Percentiles rank a stretch among this genome's conserved stretches.
Evolutionary conservation across 306 rosid genomes (phyloP).

Genomic region (Chamaecrista fasciculata): DNA sequence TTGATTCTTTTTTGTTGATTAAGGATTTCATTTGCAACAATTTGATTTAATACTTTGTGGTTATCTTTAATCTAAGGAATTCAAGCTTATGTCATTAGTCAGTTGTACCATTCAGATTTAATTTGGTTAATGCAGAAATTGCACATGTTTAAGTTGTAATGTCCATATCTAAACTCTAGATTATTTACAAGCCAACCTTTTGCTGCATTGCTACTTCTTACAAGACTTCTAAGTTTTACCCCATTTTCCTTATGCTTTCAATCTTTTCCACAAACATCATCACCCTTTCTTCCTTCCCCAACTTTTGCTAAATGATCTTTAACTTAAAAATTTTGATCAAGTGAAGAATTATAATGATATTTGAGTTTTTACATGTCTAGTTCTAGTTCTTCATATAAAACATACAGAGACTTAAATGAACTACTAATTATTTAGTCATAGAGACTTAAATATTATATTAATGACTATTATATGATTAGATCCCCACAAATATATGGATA

Average conservation of each 20-base stretch:
- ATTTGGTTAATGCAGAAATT: slow-evolving; percentile 26
- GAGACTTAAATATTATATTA: too few relatives aligned
- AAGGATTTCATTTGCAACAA: too few relatives aligned
- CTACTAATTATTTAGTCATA: too few relatives aligned
- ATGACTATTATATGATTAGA: too few relatives aligned
- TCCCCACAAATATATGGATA: too few relatives aligned
- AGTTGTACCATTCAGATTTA: slow-evolving; percentile 18
- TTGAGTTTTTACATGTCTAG: too few relatives aligned
- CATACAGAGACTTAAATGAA: too few relatives aligned
- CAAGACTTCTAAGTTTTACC: background rate
- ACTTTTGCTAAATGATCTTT: too few relatives aligned
- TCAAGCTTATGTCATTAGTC: slow-evolving; percentile 17
- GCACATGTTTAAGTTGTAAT: slow-evolving; percentile 32
- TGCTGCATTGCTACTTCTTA: slow-evolving; percentile 1
- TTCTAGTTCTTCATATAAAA: too few relatives aligned
- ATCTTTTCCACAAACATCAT: background rate
- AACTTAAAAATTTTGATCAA: too few relatives aligned
- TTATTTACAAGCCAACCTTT: background rate
- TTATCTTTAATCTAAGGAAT: background rate
- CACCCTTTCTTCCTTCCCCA: too few relatives aligned
- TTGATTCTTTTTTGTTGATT: too few relatives aligned
- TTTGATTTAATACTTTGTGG: background rate
- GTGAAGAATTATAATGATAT: background rate
- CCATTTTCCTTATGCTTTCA: background rate
- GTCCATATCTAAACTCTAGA: slow-evolving; percentile 37